Percentiles rank a stretch among this genome's conserved stretches.
Evolutionary conservation across 768 basidiomycete species (phyloP).

Genomic region (Mycena galopus): DNA sequence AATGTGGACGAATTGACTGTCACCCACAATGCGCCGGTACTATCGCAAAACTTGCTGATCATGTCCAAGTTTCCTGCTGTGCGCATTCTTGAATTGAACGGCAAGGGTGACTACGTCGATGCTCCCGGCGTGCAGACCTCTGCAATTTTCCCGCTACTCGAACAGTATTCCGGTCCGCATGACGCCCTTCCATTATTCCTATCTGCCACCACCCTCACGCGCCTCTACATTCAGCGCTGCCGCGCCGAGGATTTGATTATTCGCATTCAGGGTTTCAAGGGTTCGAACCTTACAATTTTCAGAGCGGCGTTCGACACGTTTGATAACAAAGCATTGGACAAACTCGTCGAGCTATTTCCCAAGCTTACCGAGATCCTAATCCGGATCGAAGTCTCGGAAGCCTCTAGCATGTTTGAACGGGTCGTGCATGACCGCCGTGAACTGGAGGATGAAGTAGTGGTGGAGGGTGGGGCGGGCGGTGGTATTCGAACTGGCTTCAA

Average conservation of each 20-base stretch:
- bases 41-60: neutral
- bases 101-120: neutral
- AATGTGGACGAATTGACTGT: neutral
- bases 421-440: neutral
- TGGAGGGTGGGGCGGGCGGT: neutral
- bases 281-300: neutral
- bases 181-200: neutral
- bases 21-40: neutral
- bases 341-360: neutral
- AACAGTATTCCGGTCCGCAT: conserved; percentile 5
- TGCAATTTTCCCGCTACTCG: too few relatives aligned
- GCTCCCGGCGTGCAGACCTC: too few relatives aligned
- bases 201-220: neutral
- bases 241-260: neutral
- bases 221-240: neutral
- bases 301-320: neutral
- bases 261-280: neutral
- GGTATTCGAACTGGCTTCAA: neutral
- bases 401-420: neutral
- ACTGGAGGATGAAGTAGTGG: neutral
- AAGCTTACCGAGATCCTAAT: conserved; percentile 5
- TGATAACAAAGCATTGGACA: neutral
- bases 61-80: conserved; percentile 12
- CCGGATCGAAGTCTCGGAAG: neutral
- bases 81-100: neutral